These are phyloP conservation scores for Phytophthora aleatoria DNA, from an alignment of 352 stramenopile genomes.

Conservation along the genomic window DNA sequence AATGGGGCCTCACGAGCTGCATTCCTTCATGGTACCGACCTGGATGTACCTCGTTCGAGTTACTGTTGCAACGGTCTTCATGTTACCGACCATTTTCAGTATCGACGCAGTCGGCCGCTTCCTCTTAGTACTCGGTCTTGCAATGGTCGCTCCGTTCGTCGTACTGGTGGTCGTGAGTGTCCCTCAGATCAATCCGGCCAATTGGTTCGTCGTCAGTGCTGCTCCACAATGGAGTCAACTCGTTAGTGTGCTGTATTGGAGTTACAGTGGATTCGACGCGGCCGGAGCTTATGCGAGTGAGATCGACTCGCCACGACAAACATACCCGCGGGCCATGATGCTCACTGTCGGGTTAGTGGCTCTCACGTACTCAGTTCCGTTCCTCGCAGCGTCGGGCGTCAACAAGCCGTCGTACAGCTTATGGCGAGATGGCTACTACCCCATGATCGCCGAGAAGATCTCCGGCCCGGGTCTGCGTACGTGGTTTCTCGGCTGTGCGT, in stretches of 20 bases:
- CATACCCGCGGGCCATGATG: conserved; percentile 90
- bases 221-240: conserved; percentile 81
- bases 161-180: conserved; percentile 75
- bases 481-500: conserved; percentile 91
- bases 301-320: conserved; percentile 82
- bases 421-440: conserved; percentile 94
- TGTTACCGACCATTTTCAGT: conserved; percentile 71
- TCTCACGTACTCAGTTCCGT: conserved; percentile 90
- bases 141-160: conserved; percentile 93
- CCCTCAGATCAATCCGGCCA: conserved; percentile 56
- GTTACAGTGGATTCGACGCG: conserved; percentile 96
- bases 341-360: conserved; percentile 82
- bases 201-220: conserved; percentile 71
- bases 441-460: conserved; percentile 87
- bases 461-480: conserved; percentile 80
- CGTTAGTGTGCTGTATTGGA: conserved; percentile 97
- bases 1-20: conserved; percentile 27
- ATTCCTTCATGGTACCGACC: conserved; percentile 46
- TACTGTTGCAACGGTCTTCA: conserved; percentile 54
- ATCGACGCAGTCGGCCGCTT: conserved; percentile 91
- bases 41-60: conserved; percentile 62
- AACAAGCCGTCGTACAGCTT: conserved; percentile 77
- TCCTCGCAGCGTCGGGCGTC: conserved; percentile 89
- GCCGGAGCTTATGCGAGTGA: conserved; percentile 92
- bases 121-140: conserved; percentile 81